Base-by-base conservation (phyloP, 495 filamentous ascomycete species). In the Chlorociboria aeruginascens region DNA sequence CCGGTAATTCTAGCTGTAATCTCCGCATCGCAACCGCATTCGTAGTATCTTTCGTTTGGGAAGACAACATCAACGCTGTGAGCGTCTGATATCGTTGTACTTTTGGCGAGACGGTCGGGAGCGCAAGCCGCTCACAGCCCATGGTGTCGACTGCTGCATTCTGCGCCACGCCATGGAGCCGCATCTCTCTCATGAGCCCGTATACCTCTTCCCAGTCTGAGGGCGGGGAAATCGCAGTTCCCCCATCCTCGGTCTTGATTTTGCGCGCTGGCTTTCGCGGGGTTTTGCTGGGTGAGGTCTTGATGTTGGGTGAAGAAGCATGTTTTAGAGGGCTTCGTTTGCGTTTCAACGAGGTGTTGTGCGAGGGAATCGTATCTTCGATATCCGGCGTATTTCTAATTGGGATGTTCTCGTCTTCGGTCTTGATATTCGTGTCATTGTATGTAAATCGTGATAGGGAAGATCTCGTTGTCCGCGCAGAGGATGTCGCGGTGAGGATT, bases 31-130 rank as follows among this genome's bases (percentile, higher is more conserved):
- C 89, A 10, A 79, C 76, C 0, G 90, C 85, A 13, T 83, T 98
- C 37, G 89, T 84, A 0, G 90, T 95, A 65, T 98, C 92, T 60
- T 95, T 96, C 2, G 92, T 98, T 61, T 98, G 92, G 10, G 79
- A 85, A 4, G 84, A 90, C n/a, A 99, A 78, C 93, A 99, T 97
- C 45, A 99, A 69, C 3, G 90, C 79, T 28, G 93, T 76, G 28
- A 99, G 73, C 3, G 87, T 97, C 50, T 99, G 92, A 61, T 93
- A 95, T 2, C 93, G 36, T 51, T 77, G 78, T 60, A 90, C 86
- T 51, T 71, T 62, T 32, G 80, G 70, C 16, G 67, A 69, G 1
- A 66, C 66, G 25, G 60, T 61, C 0, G 66, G 51, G 33, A 74
- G 66, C 0, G 82, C 86, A 1, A 96, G 72, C 11, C 81, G 76